Percentiles rank a stretch among this genome's conserved stretches.
These are phyloP conservation scores for Forsythia viridissima DNA, from an alignment of 257 asterid species.

Conservation along the genomic window DNA sequence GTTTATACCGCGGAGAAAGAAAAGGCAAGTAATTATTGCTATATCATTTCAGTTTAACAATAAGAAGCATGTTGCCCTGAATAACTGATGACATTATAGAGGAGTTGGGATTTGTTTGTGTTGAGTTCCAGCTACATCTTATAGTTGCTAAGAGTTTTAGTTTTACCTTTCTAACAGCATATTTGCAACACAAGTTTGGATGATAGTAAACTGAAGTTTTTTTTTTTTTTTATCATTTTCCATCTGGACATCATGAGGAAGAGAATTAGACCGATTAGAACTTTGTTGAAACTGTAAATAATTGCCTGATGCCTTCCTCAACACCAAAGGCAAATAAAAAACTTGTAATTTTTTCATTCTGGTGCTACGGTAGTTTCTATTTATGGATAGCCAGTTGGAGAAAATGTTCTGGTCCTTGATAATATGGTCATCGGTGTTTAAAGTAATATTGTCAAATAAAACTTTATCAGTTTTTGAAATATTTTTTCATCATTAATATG, in stretches of 20 bases:
- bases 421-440: slow-evolving; percentile 1
- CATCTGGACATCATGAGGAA: slow-evolving; percentile 9
- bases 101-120: slow-evolving; percentile 3
- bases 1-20: slow-evolving; percentile 75
- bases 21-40: slow-evolving; percentile 53
- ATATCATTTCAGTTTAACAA: slow-evolving; percentile 17
- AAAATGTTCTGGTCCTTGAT: slow-evolving; percentile 9
- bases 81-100: slow-evolving; percentile 6
- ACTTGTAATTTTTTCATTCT: neutral
- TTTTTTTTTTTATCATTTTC: neutral
- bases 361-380: neutral
- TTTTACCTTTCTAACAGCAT: slow-evolving; percentile 12
- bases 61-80: neutral
- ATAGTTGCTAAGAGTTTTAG: slow-evolving; percentile 7
- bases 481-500: neutral
- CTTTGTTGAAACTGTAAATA: slow-evolving; percentile 12
- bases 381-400: neutral
- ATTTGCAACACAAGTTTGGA: neutral
- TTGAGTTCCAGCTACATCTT: slow-evolving; percentile 19
- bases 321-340: slow-evolving; percentile 6
- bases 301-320: neutral
- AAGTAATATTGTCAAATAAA: slow-evolving; percentile 7
- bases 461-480: slow-evolving; percentile 15
- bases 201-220: neutral
- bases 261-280: slow-evolving; percentile 2